Evolutionary conservation across 495 filamentous ascomycete genomes (phyloP).

Genomic region (Staphylotrichum longicolle): DNA sequence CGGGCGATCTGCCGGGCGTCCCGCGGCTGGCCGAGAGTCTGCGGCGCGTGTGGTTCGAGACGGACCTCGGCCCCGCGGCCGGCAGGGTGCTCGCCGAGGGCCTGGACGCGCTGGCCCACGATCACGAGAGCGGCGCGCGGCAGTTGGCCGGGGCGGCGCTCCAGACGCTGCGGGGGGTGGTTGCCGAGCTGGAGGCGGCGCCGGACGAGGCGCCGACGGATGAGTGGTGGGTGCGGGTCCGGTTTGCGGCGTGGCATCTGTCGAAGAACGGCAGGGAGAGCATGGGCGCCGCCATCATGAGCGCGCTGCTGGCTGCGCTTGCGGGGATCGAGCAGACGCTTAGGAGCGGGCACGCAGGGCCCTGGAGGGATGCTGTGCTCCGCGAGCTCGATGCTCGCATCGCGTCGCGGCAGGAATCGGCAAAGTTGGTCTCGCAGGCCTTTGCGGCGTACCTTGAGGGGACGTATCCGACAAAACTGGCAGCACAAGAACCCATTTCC

Average conservation of each 20-base stretch:
- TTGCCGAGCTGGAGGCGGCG: conserved; percentile 15
- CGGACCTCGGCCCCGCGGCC: conserved; percentile 40
- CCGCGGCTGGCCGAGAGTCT: conserved; percentile 57
- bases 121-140: conserved; percentile 57
- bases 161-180: conserved; percentile 44
- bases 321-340: conserved; percentile 27
- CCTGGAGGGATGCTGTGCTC: not conserved
- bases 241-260: conserved; percentile 62
- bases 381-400: conserved; percentile 20
- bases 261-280: conserved; percentile 61
- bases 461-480: conserved; percentile 19
- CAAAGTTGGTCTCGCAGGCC: conserved; percentile 35
- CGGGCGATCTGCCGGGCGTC: conserved; percentile 48
- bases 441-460: conserved; percentile 32
- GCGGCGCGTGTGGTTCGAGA: conserved; percentile 56
- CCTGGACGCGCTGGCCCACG: conserved; percentile 46
- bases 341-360: not conserved
- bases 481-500: conserved; percentile 34
- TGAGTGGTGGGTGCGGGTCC: conserved; percentile 55
- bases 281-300: conserved; percentile 60
- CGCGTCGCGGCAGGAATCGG: conserved; percentile 18
- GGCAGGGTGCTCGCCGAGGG: conserved; percentile 46
- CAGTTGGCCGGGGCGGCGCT: conserved; percentile 55
- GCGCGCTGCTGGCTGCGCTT: conserved; percentile 49
- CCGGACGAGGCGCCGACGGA: conserved; percentile 16